These are phyloP conservation scores for Apiospora aurea DNA, from an alignment of 2,329 filamentous ascomycete species.

Conservation along the genomic window DNA sequence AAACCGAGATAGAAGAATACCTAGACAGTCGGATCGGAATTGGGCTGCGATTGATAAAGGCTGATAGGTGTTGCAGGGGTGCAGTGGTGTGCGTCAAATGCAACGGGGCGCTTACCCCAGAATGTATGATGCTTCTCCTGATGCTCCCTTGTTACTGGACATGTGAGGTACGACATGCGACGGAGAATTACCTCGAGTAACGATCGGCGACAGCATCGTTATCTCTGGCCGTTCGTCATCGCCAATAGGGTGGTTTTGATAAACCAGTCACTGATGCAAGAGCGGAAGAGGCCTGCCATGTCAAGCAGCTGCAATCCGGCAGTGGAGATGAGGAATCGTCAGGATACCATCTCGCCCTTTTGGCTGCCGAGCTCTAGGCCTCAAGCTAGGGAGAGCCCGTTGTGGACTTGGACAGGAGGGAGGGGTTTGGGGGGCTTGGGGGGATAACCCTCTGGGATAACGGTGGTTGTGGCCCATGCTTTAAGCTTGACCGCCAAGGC, in stretches of 20 bases:
- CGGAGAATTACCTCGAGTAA: constrained; percentile 2
- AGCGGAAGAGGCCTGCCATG: background rate
- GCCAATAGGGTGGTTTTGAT: constrained; percentile 10
- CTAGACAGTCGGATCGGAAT: constrained; percentile 5
- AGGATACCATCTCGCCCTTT: background rate
- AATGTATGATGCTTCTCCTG: background rate
- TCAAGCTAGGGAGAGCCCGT: background rate
- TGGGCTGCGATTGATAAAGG: constrained; percentile 12
- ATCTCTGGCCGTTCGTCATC: background rate
- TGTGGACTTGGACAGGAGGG: background rate
- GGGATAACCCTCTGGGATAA: background rate
- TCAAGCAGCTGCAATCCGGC: background rate
- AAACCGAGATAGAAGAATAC: background rate
- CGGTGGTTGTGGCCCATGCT: background rate
- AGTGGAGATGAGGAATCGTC: background rate
- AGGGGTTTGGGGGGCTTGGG: too few relatives aligned
- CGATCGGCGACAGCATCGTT: background rate
- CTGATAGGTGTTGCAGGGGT: constrained; percentile 7
- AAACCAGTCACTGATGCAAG: background rate
- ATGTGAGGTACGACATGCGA: constrained; percentile 16
- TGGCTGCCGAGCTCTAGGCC: background rate
- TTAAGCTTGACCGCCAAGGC: constrained; percentile 1
- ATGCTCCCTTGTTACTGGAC: background rate
- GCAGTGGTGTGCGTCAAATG: background rate
- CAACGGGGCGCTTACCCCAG: background rate